Conservation (phyloP, 192 early-diverging fungal species). For the Podila clonocystis region DNA sequence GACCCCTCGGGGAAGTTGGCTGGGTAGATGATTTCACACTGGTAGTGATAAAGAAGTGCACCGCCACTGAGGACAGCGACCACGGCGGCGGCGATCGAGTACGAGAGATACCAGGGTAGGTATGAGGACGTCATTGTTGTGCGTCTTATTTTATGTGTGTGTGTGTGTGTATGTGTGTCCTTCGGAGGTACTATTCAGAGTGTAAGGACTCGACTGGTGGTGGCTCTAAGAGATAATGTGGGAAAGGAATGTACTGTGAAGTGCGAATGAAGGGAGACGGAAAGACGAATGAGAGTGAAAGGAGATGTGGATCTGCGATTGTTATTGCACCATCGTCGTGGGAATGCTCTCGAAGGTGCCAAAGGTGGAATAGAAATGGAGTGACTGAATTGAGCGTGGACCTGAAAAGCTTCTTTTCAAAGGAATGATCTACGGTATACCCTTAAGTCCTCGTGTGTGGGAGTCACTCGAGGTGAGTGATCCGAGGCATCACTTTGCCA, state of each 20-base stretch:
- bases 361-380: constrained; percentile 3
- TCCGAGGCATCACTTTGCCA: too few relatives aligned
- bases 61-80: constrained; percentile 56
- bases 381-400: background rate
- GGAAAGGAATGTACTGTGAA: background rate
- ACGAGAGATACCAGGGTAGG: constrained; percentile 58
- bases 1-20: constrained; percentile 67
- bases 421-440: too few relatives aligned
- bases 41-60: constrained; percentile 72
- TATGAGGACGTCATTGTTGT: constrained; percentile 28
- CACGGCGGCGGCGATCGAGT: constrained; percentile 54
- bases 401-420: too few relatives aligned
- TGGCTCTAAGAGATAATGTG: background rate
- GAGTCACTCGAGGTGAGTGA: too few relatives aligned
- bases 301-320: background rate
- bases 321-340: too few relatives aligned
- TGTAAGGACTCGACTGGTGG: background rate
- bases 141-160: background rate
- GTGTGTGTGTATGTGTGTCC: background rate
- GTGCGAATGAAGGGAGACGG: background rate
- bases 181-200: too few relatives aligned
- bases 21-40: constrained; percentile 85
- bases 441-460: too few relatives aligned
- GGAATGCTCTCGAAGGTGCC: background rate
- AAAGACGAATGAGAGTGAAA: background rate